Conservation (phyloP, 495 filamentous ascomycete species). For the Talaromyces borbonicus region DNA sequence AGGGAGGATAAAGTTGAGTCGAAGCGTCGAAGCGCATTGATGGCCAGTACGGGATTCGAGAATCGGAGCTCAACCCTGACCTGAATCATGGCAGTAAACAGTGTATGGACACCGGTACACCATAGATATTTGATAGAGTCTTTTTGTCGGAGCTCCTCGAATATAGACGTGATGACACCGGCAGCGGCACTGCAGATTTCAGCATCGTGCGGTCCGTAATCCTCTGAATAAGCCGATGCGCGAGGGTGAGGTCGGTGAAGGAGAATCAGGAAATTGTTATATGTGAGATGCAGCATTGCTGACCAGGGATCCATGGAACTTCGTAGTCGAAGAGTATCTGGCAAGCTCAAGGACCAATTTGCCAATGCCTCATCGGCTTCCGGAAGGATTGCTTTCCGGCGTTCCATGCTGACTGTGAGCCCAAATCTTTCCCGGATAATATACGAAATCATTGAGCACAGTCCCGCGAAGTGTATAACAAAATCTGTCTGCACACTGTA, state of each 20-base stretch:
- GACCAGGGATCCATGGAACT: conserved; percentile 39
- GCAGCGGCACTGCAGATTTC: conserved; percentile 39
- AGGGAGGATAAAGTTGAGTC: conserved; percentile 37
- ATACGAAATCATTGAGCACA: conserved; percentile 38
- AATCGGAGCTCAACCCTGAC: conserved; percentile 40
- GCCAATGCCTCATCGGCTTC: conserved; percentile 38
- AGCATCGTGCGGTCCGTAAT: conserved; percentile 35
- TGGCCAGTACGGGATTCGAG: conserved; percentile 39
- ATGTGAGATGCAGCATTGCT: conserved; percentile 39
- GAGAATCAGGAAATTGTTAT: conserved; percentile 42
- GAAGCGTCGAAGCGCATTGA: conserved; percentile 39
- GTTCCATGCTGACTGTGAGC: conserved; percentile 28
- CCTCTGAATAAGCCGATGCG: conserved; percentile 34
- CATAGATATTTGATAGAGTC: conserved; percentile 39
- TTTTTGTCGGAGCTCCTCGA: conserved; percentile 37
- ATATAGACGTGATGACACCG: conserved; percentile 40
- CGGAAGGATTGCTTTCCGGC: conserved; percentile 32
- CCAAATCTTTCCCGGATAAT: conserved; percentile 35
- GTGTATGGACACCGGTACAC: conserved; percentile 37
- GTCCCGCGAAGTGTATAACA: conserved; percentile 36
- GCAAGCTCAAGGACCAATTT: conserved; percentile 36
- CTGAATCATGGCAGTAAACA: conserved; percentile 43
- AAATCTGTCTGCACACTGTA: conserved; percentile 31
- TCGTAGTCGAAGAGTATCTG: conserved; percentile 32
- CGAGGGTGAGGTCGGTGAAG: conserved; percentile 39